Percentiles rank a stretch among this genome's conserved stretches.
phyloP scores from a whole-genome alignment of 148 eudicot species.

The Mesembryanthemum crystallinum region DNA sequence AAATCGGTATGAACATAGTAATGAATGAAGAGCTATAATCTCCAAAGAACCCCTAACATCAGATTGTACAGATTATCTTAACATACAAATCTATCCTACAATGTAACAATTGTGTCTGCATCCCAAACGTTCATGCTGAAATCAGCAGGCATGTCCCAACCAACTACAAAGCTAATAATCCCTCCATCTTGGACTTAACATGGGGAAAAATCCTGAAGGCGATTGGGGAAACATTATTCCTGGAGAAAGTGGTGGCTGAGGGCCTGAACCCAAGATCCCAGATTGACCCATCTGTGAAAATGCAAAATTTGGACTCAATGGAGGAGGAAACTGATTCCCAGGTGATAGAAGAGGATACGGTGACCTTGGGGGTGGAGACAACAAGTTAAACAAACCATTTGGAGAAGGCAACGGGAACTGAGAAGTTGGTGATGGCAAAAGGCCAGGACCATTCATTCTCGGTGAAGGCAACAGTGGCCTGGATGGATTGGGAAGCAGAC shows the following conservation, averaged over 20 bases:
- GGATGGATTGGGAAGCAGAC: slow-evolving; percentile 49
- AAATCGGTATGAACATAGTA: slow-evolving; percentile 29
- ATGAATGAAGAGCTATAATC: slow-evolving; percentile 17
- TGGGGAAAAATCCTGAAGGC: slow-evolving; percentile 68
- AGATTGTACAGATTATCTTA: slow-evolving; percentile 26
- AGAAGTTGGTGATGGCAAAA: slow-evolving; percentile 68
- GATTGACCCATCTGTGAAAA: slow-evolving; percentile 56
- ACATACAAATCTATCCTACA: slow-evolving; percentile 23
- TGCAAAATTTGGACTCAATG: slow-evolving; percentile 68
- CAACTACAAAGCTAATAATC: slow-evolving; percentile 36
- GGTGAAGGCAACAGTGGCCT: slow-evolving; percentile 59
- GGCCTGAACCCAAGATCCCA: slow-evolving; percentile 75
- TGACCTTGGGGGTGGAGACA: slow-evolving; percentile 69
- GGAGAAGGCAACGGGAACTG: slow-evolving; percentile 78
- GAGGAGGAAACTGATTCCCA: slow-evolving; percentile 68
- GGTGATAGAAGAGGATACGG: slow-evolving; percentile 82
- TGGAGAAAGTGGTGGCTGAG: slow-evolving; percentile 72
- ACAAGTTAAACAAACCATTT: slow-evolving; percentile 51
- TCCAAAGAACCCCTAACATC: slow-evolving; percentile 21
- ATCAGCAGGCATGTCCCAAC: slow-evolving; percentile 17
- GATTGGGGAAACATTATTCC: slow-evolving; percentile 66
- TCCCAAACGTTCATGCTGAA: slow-evolving; percentile 19
- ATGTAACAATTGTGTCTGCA: slow-evolving; percentile 20
- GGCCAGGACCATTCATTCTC: slow-evolving; percentile 40
- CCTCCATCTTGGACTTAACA: slow-evolving; percentile 89